Evolutionary conservation across 2,329 filamentous ascomycete genomes (phyloP), one percentile per base, ranked within the genome.

Genomic region (Penicillium sp.): DNA sequence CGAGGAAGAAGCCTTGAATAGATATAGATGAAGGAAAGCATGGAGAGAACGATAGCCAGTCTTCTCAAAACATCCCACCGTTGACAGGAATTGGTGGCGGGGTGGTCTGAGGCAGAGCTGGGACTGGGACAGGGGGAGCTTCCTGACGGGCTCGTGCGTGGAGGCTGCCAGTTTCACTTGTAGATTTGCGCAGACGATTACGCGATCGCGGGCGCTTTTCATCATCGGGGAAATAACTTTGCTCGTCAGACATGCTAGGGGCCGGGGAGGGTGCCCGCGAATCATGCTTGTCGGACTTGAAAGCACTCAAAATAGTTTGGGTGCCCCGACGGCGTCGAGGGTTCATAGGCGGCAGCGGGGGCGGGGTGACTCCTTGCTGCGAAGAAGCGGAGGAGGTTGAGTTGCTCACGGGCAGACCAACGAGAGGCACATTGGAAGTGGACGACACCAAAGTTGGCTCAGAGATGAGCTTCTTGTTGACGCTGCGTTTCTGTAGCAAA

Each of bases 401-500:
- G 18, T 24, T 45, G 27, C 77, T 77, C n/a, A 73, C 60, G 11
- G 80, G 79, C 9, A 84, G 70, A 33, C 76, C 77, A 33, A 83
- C 71, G 0, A 77, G 77, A 39, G 81, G 79, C 27, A 82, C 74
- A 39, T 78, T 77, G 2, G 77, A 81, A 4, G 81, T 83, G 8
- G 73, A 70, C 4, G 72, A 74, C 8, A 75, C 60, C 42, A 75
- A 70, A 3, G 68, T 73, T 0, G 82, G 82, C 56, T 84, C 81
- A 2, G 80, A 83, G 43, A 85, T 85, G 48, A 79, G 76, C 9
- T 73, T 69, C 64, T 85, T 85, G 52, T 77, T 76, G 41, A 84
- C 72, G 0, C 76, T 73, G 57, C 77, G 77, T 68, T 83, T 84
- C 34, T 79, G 74, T 5, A 69, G 63, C 46, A 60, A 53, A 46